These are phyloP conservation scores for Ploettnerulaceae sp. DNA, from an alignment of 2,329 filamentous ascomycete genomes.

Conservation along the genomic window DNA sequence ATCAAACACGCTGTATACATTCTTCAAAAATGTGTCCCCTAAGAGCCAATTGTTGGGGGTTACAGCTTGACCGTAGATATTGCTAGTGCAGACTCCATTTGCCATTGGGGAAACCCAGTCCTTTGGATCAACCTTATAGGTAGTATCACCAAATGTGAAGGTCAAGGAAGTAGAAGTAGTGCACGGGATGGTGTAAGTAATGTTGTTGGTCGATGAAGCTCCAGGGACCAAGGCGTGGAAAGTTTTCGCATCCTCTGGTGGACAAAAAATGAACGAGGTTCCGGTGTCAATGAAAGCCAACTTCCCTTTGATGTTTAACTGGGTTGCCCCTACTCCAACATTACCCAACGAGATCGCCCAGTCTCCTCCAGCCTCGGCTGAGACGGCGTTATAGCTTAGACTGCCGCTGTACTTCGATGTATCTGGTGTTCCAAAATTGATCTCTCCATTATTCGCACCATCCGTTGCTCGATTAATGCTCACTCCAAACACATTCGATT, in stretches of 20 bases:
- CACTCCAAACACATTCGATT: slow-evolving; percentile 65
- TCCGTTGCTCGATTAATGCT: slow-evolving; percentile 64
- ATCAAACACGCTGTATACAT: slow-evolving; percentile 84
- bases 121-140: slow-evolving; percentile 60
- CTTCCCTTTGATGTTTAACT: slow-evolving; percentile 43
- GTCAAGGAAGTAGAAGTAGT: slow-evolving; percentile 55
- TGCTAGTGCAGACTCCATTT: slow-evolving; percentile 56
- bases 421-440: slow-evolving; percentile 72
- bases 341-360: slow-evolving; percentile 73
- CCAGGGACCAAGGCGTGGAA: slow-evolving; percentile 64
- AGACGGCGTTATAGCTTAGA: slow-evolving; percentile 59
- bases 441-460: slow-evolving; percentile 64
- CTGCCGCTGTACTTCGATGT: slow-evolving; percentile 60
- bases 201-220: slow-evolving; percentile 48
- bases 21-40: slow-evolving; percentile 82
- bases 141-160: slow-evolving; percentile 62
- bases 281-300: slow-evolving; percentile 78
- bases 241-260: slow-evolving; percentile 57
- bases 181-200: slow-evolving; percentile 70
- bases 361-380: slow-evolving; percentile 45
- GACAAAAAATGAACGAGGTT: slow-evolving; percentile 74
- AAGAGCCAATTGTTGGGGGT: slow-evolving; percentile 68
- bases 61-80: slow-evolving; percentile 67
- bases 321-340: slow-evolving; percentile 55
- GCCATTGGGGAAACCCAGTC: slow-evolving; percentile 59